phyloP scores from a whole-genome alignment of 306 rosid genomes.

The Gynostemma pentaphyllum region DNA sequence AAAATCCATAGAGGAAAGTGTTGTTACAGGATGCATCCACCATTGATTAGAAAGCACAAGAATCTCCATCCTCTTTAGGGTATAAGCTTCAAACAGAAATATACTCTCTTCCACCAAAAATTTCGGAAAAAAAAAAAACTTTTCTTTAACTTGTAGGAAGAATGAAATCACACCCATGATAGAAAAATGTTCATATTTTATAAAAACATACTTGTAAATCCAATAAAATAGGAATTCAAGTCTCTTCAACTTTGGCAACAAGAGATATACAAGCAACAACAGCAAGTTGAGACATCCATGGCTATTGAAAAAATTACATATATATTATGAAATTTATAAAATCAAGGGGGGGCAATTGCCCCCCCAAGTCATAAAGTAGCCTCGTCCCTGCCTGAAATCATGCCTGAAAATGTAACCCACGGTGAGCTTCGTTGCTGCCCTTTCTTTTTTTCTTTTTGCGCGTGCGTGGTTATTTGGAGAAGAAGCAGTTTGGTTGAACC shows the following conservation, averaged over 20 bases:
- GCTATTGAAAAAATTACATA: too few relatives aligned
- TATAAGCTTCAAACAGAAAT: constrained; percentile 63
- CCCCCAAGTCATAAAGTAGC: too few relatives aligned
- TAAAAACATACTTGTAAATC: constrained; percentile 57
- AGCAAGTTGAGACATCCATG: constrained; percentile 80
- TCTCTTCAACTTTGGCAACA: constrained; percentile 89
- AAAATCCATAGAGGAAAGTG: constrained; percentile 63
- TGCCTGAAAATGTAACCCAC: too few relatives aligned
- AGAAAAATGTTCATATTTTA: not conserved
- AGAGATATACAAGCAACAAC: constrained; percentile 77
- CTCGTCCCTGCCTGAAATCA: too few relatives aligned
- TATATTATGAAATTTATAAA: too few relatives aligned
- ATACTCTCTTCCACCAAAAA: constrained; percentile 36
- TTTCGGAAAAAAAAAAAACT: not conserved
- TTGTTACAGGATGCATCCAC: constrained; percentile 82
- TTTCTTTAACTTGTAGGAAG: not conserved
- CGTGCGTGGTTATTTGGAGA: too few relatives aligned
- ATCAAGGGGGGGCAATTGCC: too few relatives aligned
- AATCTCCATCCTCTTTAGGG: constrained; percentile 74
- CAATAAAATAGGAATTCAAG: constrained; percentile 57
- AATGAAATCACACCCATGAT: not conserved
- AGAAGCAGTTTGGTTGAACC: too few relatives aligned
- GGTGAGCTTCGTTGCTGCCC: too few relatives aligned
- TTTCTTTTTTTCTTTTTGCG: too few relatives aligned
- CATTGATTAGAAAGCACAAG: constrained; percentile 78